Percentiles rank a stretch among this genome's conserved stretches.
These are phyloP conservation scores for Eucalyptus grandis DNA, from an alignment of 345 rosid species.

Conservation along the genomic window DNA sequence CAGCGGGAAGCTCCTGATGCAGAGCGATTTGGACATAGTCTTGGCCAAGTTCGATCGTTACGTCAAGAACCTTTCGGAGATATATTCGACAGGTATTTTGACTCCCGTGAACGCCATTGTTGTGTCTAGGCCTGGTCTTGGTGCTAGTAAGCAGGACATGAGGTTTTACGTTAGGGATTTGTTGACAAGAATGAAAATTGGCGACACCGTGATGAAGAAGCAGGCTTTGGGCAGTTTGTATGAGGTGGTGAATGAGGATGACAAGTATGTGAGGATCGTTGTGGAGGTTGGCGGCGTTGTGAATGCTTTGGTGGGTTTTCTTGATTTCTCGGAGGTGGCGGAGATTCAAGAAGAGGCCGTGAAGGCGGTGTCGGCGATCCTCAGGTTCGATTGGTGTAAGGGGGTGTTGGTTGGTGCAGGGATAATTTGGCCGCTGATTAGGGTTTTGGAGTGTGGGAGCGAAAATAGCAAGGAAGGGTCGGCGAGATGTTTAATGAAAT, in stretches of 20 bases:
- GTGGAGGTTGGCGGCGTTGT: slow-evolving; percentile 45
- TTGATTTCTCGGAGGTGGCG: slow-evolving; percentile 34
- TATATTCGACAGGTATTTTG: slow-evolving; percentile 62
- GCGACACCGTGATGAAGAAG: slow-evolving; percentile 72
- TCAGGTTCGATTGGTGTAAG: slow-evolving; percentile 50
- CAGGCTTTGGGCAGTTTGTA: slow-evolving; percentile 56
- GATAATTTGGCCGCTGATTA: slow-evolving; percentile 52
- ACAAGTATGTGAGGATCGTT: slow-evolving; percentile 41
- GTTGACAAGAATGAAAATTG: slow-evolving; percentile 86
- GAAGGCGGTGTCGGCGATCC: slow-evolving; percentile 36
- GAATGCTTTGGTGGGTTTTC: slow-evolving; percentile 37
- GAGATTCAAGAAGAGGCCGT: slow-evolving; percentile 51
- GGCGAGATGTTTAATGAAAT: slow-evolving; percentile 43
- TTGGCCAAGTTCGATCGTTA: slow-evolving; percentile 43
- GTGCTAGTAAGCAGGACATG: slow-evolving; percentile 71
- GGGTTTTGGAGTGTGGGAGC: slow-evolving; percentile 56
- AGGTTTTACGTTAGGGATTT: slow-evolving; percentile 76
- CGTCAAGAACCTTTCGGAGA: slow-evolving; percentile 38
- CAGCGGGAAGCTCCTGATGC: slow-evolving; percentile 94
- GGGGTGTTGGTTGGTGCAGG: slow-evolving; percentile 46
- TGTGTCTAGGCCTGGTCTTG: slow-evolving; percentile 57
- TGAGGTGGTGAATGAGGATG: slow-evolving; percentile 51
- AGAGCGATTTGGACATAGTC: slow-evolving; percentile 75
- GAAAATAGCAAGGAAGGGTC: slow-evolving; percentile 43
- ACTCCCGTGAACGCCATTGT: slow-evolving; percentile 67